A percentile compares a stretch with the other conserved stretches of the same genome.
phyloP scores from a whole-genome alignment of 2,329 filamentous ascomycete species.

The Leptosphaerulina australis region DNA sequence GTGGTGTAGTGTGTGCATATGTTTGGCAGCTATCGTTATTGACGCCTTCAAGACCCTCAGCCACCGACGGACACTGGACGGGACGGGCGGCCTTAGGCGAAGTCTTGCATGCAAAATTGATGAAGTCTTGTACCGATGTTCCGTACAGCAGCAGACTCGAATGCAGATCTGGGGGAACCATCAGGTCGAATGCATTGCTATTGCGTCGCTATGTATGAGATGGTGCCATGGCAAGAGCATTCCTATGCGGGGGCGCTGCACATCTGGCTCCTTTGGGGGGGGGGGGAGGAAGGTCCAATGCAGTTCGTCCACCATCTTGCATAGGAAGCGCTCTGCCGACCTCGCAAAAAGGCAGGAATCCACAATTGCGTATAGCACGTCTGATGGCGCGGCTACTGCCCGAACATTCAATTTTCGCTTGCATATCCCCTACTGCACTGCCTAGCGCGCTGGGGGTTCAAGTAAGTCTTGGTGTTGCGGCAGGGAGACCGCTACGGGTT shows the following conservation, averaged over 20 bases:
- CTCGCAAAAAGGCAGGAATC: conserved; percentile 9
- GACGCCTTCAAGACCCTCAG: conserved; percentile 5
- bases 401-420: conserved; percentile 19
- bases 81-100: conserved; percentile 18
- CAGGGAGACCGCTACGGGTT: conserved; percentile 29
- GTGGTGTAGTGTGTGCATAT: background rate
- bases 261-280: conserved; percentile 5
- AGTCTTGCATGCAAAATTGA: conserved; percentile 8
- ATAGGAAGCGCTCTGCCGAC: conserved; percentile 10
- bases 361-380: conserved; percentile 11
- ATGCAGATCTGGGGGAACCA: conserved; percentile 20
- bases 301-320: conserved; percentile 8
- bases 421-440: conserved; percentile 19
- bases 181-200: conserved; percentile 6
- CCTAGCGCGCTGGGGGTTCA: conserved; percentile 18
- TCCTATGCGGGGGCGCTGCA: conserved; percentile 16
- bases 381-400: conserved; percentile 13
- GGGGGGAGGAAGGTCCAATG: conserved; percentile 15
- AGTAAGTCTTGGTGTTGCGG: conserved; percentile 26
- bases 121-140: conserved; percentile 14
- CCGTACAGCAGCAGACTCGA: conserved; percentile 11
- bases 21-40: conserved; percentile 9
- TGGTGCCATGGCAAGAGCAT: conserved; percentile 19
- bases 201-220: conserved; percentile 17
- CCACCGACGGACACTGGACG: conserved; percentile 11